Evolutionary conservation across 441 rosid species (phyloP).

Genomic region (Pelargonium citronellum): DNA sequence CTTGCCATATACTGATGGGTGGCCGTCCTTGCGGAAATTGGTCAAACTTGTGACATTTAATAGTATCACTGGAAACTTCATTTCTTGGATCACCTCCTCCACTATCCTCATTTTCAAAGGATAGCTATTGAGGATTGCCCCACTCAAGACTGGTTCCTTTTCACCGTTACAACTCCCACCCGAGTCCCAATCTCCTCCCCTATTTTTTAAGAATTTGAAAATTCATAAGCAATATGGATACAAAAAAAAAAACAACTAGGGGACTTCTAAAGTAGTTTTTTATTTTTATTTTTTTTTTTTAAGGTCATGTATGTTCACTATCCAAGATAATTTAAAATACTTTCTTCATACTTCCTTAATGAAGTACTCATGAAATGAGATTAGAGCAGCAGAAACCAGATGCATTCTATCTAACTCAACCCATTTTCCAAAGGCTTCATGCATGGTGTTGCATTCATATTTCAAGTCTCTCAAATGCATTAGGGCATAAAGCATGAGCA

Average conservation of each 20-base stretch:
- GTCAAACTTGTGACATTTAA: constrained; percentile 76
- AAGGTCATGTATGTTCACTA: neutral
- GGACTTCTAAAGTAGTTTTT: neutral
- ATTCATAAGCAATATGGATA: neutral
- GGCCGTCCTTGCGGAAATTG: constrained; percentile 87
- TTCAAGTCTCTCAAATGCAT: neutral
- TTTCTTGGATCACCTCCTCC: constrained; percentile 60
- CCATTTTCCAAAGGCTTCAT: neutral
- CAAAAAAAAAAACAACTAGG: neutral
- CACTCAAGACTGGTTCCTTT: constrained; percentile 50
- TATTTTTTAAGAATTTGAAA: neutral
- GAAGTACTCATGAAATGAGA: neutral
- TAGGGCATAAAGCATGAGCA: neutral
- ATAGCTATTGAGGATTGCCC: constrained; percentile 51
- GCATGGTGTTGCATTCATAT: neutral
- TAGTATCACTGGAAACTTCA: constrained; percentile 50
- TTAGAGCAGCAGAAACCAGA: neutral
- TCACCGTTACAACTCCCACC: constrained; percentile 88
- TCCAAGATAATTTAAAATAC: neutral
- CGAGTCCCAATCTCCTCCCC: constrained; percentile 31
- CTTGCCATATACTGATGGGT: constrained; percentile 78
- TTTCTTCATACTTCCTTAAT: neutral
- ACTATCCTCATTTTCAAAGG: constrained; percentile 86
- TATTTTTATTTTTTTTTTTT: neutral
- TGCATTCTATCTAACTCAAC: neutral